Conservation (phyloP, 768 basidiomycete species). For the Suillus paluster region DNA sequence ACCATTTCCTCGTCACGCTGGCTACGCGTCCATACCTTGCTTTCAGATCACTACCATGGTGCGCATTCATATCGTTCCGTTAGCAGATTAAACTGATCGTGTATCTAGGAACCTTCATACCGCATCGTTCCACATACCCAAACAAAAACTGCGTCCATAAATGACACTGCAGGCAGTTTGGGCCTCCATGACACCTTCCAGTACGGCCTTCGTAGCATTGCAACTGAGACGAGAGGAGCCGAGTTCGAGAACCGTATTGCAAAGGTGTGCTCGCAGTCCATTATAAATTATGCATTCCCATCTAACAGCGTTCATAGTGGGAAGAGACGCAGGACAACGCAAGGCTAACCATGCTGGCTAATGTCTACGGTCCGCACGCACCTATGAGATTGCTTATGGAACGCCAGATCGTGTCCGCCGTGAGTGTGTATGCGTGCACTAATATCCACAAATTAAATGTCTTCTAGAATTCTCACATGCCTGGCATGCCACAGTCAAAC, state of each 20-base stretch:
- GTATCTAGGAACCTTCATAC: conserved; percentile 50
- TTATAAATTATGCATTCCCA: conserved; percentile 3
- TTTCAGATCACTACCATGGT: conserved; percentile 25
- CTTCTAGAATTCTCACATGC: conserved; percentile 66
- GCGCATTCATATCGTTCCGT: neutral
- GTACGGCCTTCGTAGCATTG: conserved; percentile 83
- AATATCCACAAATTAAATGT: neutral
- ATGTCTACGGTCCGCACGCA: conserved; percentile 84
- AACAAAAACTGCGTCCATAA: conserved; percentile 64
- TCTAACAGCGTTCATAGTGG: conserved; percentile 62
- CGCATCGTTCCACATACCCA: conserved; percentile 63
- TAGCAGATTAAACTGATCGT: conserved; percentile 9
- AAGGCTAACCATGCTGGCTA: conserved; percentile 82
- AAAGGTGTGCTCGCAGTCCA: conserved; percentile 50
- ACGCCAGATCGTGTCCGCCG: conserved; percentile 79
- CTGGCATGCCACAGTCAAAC: conserved; percentile 70
- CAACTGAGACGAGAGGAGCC: conserved; percentile 65
- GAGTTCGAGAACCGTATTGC: conserved; percentile 70
- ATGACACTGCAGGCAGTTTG: conserved; percentile 70
- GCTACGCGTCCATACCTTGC: conserved; percentile 22
- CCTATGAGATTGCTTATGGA: conserved; percentile 95
- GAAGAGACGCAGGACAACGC: conserved; percentile 89
- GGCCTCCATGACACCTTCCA: conserved; percentile 90
- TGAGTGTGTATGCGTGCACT: conserved; percentile 41
- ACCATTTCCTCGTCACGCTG: conserved; percentile 10